Base-by-base conservation (phyloP, 2,329 filamentous ascomycete species). In the Claviceps citrina region DNA sequence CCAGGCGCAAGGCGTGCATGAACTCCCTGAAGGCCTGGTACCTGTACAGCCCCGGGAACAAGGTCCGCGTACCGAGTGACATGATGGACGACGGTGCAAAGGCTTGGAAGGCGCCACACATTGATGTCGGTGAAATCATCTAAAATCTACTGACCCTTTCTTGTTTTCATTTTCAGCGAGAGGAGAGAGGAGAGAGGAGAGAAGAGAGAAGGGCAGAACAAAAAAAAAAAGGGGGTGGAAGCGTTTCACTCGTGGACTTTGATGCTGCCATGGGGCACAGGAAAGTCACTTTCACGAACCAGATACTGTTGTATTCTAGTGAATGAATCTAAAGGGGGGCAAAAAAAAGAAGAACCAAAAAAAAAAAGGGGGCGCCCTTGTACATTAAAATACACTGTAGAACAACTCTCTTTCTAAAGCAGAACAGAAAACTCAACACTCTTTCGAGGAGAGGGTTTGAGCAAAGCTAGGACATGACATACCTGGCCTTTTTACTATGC, bases 21-120 rank as follows among this genome's bases (percentile, higher is more conserved):
- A 79, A 81, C 46, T 79, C 86, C 15, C 68, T 98, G 54, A 93
- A 94, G 69, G 71, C 80, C 5, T 98, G 91, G 91, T 98, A 98
- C 61, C 68, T 98, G 39, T 98, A 98, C 66, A 87, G 79, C 58
- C 89, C 91, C 22, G 67, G 71, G 41, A 63, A 68, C 49, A 63
- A 74, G 47, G 71, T 76, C 37, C 69, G 71, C 43, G 67, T 84
- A 45, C 81, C 81, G 19, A 84, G 80, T 55, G 77, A 83, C 47
- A 80, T 73, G 65, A 68, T 81, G 49, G 66, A 70, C 40, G 66
- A 74, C 46, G 70, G 66, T 35, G 73, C 76, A 32, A 64, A 64
- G 51, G 66, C 71, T 5, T 84, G 78, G 78, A 72, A 71, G 60
- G 73, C 79, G 2, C 72, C 70, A 39, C 67, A 83, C 51, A 71